phyloP scores from a whole-genome alignment of 345 rosid genomes.

The Eucalyptus sp. region DNA sequence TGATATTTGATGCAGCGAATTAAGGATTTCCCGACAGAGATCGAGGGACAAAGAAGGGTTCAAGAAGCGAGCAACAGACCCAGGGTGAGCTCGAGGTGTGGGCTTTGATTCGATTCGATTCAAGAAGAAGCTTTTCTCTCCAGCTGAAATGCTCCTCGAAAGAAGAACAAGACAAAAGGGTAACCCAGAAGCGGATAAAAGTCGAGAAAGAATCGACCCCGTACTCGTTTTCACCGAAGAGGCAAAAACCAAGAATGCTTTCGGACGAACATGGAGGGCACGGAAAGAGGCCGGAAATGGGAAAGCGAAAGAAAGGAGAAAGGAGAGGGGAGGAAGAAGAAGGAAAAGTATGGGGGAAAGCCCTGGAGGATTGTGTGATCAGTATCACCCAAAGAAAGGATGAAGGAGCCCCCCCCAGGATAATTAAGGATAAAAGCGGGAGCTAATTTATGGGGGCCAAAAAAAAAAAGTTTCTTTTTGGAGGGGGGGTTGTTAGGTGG shows the following conservation, averaged over 20 bases:
- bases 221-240: neutral
- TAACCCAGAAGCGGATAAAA: neutral
- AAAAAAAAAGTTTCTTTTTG: neutral
- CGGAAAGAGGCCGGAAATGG: neutral
- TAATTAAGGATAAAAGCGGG: neutral
- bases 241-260: neutral
- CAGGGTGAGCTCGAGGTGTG: neutral
- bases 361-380: neutral
- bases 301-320: neutral
- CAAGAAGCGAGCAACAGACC: neutral
- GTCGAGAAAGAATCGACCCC: neutral
- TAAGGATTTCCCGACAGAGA: neutral
- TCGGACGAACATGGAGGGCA: neutral
- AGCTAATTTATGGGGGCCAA: neutral
- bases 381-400: neutral
- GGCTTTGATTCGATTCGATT: neutral
- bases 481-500: neutral
- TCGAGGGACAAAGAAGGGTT: neutral
- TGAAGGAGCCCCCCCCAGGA: neutral
- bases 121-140: neutral
- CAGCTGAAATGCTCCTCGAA: neutral
- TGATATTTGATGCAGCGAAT: neutral
- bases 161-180: neutral
- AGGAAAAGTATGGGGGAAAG: neutral
- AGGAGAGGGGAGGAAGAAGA: neutral